These are phyloP conservation scores for Zasmidium angulare DNA, from an alignment of 2,329 filamentous ascomycete genomes.

Conservation along the genomic window DNA sequence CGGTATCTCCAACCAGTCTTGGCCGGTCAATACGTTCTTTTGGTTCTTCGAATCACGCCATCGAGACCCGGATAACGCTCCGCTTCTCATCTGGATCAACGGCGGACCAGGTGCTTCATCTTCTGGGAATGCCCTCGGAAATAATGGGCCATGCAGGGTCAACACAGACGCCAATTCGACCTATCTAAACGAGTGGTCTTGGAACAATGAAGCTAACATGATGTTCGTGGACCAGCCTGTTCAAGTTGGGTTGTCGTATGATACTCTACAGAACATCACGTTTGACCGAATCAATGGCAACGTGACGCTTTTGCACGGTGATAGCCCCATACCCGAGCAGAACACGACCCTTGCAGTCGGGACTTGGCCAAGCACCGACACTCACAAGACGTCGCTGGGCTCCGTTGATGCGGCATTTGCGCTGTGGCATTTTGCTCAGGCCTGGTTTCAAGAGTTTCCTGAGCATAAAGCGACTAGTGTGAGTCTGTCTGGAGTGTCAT, in stretches of 20 bases:
- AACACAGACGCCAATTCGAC: constrained; percentile 53
- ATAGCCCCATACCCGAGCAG: constrained; percentile 40
- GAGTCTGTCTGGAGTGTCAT: constrained; percentile 9
- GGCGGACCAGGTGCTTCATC: constrained; percentile 58
- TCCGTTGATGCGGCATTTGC: constrained; percentile 55
- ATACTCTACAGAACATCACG: constrained; percentile 38
- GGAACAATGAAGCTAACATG: constrained; percentile 58
- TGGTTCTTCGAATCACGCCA: constrained; percentile 62
- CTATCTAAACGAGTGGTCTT: constrained; percentile 58
- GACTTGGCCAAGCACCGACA: constrained; percentile 29
- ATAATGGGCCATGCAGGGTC: constrained; percentile 52
- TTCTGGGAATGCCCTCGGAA: not conserved
- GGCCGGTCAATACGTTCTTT: constrained; percentile 49
- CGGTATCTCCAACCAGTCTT: constrained; percentile 24
- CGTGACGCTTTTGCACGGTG: constrained; percentile 18
- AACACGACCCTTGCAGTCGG: constrained; percentile 56
- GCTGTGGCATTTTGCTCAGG: constrained; percentile 63
- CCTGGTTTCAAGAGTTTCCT: constrained; percentile 62
- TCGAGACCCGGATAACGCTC: constrained; percentile 54
- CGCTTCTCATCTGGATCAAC: constrained; percentile 59
- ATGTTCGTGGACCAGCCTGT: constrained; percentile 66
- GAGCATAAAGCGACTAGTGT: constrained; percentile 45
- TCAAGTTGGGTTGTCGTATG: constrained; percentile 11
- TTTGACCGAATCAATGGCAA: constrained; percentile 30
- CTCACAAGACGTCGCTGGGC: constrained; percentile 52